These are phyloP conservation scores for Clitopilus passeckerianus DNA, from an alignment of 768 basidiomycete species.

Conservation along the genomic window DNA sequence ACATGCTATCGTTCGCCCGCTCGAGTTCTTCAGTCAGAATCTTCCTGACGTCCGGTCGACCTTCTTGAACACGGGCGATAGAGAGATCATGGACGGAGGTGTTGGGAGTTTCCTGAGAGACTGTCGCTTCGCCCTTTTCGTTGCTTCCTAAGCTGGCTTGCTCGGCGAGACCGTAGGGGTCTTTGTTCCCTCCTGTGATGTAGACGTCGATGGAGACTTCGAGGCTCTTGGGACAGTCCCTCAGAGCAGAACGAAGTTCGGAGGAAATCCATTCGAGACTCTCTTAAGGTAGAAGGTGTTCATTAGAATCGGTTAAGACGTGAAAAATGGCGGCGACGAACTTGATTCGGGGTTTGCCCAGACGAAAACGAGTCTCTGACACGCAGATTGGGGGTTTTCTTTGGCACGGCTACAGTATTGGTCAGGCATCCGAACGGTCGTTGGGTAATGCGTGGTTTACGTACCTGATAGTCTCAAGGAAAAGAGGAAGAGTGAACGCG, in stretches of 20 bases:
- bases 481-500: constrained; percentile 39
- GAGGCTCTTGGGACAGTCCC: not conserved
- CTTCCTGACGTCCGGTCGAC: constrained; percentile 36
- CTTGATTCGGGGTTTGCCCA: constrained; percentile 37
- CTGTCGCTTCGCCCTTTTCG: constrained; percentile 5
- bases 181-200: constrained; percentile 9
- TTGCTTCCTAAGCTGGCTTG: constrained; percentile 7
- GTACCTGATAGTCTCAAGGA: constrained; percentile 38
- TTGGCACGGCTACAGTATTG: not conserved
- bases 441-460: constrained; percentile 4
- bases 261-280: constrained; percentile 25
- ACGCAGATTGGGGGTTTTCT: constrained; percentile 6
- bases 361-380: constrained; percentile 26
- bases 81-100: not conserved
- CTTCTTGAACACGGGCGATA: constrained; percentile 21
- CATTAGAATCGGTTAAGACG: too few species aligned
- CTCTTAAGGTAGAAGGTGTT: constrained; percentile 6
- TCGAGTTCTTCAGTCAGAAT: constrained; percentile 33
- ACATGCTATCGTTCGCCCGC: constrained; percentile 30
- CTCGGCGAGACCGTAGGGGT: not conserved
- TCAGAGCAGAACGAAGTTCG: constrained; percentile 13
- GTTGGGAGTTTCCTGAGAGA: not conserved
- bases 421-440: not conserved
- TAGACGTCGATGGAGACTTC: constrained; percentile 13
- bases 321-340: constrained; percentile 8